A percentile compares a stretch with the other conserved stretches of the same genome.
Evolutionary conservation across 1,284 basidiomycete species (phyloP).

Genomic region (Moesziomyces antarcticus): DNA sequence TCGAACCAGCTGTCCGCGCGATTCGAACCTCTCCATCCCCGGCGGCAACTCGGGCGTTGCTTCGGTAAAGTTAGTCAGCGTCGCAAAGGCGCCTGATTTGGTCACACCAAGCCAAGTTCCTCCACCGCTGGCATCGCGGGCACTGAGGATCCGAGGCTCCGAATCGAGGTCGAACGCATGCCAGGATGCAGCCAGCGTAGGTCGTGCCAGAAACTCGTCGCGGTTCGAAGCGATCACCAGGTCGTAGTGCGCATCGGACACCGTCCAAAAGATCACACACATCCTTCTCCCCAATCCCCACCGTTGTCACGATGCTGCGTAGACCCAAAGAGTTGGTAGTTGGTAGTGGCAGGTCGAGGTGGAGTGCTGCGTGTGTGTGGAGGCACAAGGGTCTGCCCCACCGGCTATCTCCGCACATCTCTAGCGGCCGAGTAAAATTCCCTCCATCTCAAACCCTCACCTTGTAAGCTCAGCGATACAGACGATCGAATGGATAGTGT

Average conservation of each 20-base stretch:
- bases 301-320: too few relatives aligned
- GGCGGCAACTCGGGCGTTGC: constrained; percentile 22
- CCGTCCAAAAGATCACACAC: constrained; percentile 54
- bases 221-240: constrained; percentile 55
- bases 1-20: constrained; percentile 42
- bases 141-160: constrained; percentile 35
- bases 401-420: too few relatives aligned
- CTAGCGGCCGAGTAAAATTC: neutral
- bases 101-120: constrained; percentile 62
- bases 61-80: constrained; percentile 61
- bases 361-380: too few relatives aligned
- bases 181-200: constrained; percentile 47
- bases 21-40: constrained; percentile 31
- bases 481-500: neutral
- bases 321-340: too few relatives aligned
- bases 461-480: neutral
- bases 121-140: constrained; percentile 43
- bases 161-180: constrained; percentile 38
- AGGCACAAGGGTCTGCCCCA: too few relatives aligned
- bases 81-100: constrained; percentile 37
- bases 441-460: neutral
- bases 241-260: constrained; percentile 26
- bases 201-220: constrained; percentile 56
- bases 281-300: constrained; percentile 5
- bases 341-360: too few relatives aligned